Percentiles rank a stretch among this genome's conserved stretches.
These are phyloP conservation scores for Ustilago sp. DNA, from an alignment of 1,284 basidiomycete genomes.

Conservation along the genomic window DNA sequence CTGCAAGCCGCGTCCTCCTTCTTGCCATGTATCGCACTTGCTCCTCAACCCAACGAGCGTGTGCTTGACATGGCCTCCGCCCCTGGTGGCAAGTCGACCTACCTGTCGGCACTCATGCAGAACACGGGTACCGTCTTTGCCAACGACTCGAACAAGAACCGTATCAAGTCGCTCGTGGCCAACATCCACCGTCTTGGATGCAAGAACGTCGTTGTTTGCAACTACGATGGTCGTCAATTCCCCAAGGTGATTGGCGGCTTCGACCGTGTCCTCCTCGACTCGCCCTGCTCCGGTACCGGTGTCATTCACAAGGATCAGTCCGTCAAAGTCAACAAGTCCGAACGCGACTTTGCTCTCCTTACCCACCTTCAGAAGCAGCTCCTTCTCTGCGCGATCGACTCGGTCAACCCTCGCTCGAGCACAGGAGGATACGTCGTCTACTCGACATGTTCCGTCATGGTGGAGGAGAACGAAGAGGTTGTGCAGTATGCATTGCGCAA, in stretches of 20 bases:
- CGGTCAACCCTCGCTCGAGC: constrained; percentile 86
- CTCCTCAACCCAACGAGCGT: constrained; percentile 91
- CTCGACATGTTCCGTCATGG: constrained; percentile 97
- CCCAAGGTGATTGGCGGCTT: constrained; percentile 99
- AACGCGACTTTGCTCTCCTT: constrained; percentile 88
- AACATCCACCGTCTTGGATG: constrained; percentile 97
- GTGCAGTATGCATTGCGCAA: constrained; percentile 98
- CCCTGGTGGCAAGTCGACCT: constrained; percentile 94
- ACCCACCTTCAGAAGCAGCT: constrained; percentile 98
- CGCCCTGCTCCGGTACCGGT: constrained; percentile 97
- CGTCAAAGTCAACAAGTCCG: constrained; percentile 98
- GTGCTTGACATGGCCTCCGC: constrained; percentile 99
- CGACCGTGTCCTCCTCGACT: constrained; percentile 93
- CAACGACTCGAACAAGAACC: constrained; percentile 93
- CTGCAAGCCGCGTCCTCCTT: constrained; percentile 98
- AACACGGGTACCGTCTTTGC: constrained; percentile 99
- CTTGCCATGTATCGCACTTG: constrained; percentile 95
- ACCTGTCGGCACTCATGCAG: constrained; percentile 78
- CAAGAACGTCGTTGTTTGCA: constrained; percentile 97
- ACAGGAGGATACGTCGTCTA: constrained; percentile 96
- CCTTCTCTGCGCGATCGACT: constrained; percentile 97
- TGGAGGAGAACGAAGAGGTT: constrained; percentile 98
- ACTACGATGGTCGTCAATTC: constrained; percentile 97
- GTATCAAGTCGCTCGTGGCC: constrained; percentile 95
- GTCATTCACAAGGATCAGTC: constrained; percentile 97